Conservation (phyloP, 345 rosid species). For the Anacardium occidentale region DNA sequence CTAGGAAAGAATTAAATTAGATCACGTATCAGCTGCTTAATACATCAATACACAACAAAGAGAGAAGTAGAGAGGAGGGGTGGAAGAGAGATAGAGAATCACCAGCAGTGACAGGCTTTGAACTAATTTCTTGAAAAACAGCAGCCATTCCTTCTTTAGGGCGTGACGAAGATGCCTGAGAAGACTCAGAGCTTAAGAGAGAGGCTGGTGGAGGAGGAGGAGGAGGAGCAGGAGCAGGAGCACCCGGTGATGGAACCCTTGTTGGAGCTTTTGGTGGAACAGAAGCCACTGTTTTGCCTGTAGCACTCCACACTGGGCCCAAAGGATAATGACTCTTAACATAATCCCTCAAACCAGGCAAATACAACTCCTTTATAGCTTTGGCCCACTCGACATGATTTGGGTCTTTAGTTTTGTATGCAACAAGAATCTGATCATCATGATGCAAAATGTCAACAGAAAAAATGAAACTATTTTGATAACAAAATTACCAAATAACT, state of each 20-base stretch:
- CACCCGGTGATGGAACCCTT: slow-evolving; percentile 49
- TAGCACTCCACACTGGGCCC: slow-evolving; percentile 89
- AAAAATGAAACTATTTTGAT: not conserved
- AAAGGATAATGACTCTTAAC: slow-evolving; percentile 82
- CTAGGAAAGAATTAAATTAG: slow-evolving; percentile 37
- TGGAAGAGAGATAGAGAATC: slow-evolving; percentile 6
- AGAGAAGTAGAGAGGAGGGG: too few species aligned
- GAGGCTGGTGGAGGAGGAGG: slow-evolving; percentile 90
- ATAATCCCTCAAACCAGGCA: slow-evolving; percentile 87
- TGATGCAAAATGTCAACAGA: slow-evolving; percentile 23
- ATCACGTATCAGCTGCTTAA: slow-evolving; percentile 12
- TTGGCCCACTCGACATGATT: slow-evolving; percentile 97
- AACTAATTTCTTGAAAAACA: slow-evolving; percentile 82
- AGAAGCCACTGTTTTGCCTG: slow-evolving; percentile 47
- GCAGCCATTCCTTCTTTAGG: slow-evolving; percentile 90
- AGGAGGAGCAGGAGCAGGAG: slow-evolving; percentile 91
- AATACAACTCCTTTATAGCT: slow-evolving; percentile 88
- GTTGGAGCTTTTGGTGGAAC: slow-evolving; percentile 57
- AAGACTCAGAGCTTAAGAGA: slow-evolving; percentile 64
- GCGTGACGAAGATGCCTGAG: slow-evolving; percentile 70
- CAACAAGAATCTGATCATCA: slow-evolving; percentile 69
- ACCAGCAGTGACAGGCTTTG: slow-evolving; percentile 75
- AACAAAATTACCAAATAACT: not conserved
- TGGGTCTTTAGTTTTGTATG: slow-evolving; percentile 76
- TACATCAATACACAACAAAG: slow-evolving; percentile 5